Evolutionary conservation across 202 grass and related monocot species (phyloP).

Genomic region (Panicum hallii): DNA sequence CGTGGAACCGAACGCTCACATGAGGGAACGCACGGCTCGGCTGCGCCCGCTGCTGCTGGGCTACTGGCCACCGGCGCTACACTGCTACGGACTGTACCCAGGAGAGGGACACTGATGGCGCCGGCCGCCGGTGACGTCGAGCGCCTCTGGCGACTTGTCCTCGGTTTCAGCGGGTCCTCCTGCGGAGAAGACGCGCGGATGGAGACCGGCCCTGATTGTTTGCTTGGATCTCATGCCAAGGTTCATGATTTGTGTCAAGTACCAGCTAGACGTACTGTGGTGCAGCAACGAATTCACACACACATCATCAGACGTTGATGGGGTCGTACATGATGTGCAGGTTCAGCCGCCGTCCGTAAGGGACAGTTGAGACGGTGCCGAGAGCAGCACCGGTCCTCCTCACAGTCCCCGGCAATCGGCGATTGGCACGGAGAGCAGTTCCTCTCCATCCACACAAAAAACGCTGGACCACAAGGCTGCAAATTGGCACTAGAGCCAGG

Average conservation of each 20-base stretch:
- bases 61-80: not conserved
- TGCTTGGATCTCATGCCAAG: not conserved
- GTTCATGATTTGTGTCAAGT: not conserved
- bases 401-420: not conserved
- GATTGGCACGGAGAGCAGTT: not conserved
- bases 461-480: not conserved
- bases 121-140: not conserved
- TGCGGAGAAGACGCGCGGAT: not conserved
- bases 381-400: conserved; percentile 31
- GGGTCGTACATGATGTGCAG: not conserved
- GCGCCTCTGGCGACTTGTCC: not conserved
- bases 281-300: not conserved
- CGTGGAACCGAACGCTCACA: too few species aligned
- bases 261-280: not conserved
- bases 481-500: not conserved
- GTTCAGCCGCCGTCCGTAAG: not conserved
- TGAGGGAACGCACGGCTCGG: too few species aligned
- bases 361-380: not conserved
- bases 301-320: not conserved
- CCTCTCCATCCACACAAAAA: not conserved
- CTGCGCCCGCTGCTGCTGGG: not conserved
- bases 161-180: not conserved
- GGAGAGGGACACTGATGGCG: not conserved
- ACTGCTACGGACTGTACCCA: not conserved
- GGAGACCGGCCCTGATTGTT: not conserved